Conservation (phyloP, 2,329 filamentous ascomycete genomes). For the Fusarium sororula region DNA sequence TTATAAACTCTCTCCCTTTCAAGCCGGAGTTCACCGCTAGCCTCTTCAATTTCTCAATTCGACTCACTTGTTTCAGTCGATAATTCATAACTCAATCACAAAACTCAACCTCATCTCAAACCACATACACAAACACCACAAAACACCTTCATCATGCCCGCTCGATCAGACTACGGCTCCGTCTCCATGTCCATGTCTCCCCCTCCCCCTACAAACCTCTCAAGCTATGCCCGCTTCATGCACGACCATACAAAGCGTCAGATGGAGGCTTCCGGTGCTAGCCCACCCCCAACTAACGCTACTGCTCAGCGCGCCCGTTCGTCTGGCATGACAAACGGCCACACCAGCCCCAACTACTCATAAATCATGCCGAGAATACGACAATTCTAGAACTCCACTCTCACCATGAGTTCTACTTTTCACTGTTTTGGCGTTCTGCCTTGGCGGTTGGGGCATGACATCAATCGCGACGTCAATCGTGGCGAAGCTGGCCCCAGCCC, state of each 20-base stretch:
- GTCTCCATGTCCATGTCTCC: slow-evolving; percentile 50
- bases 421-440: neutral
- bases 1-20: neutral
- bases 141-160: slow-evolving; percentile 47
- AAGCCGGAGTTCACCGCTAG: neutral
- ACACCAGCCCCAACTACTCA: slow-evolving; percentile 28
- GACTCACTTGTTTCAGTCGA: neutral
- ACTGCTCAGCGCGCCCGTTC: slow-evolving; percentile 20
- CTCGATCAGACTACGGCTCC: slow-evolving; percentile 51
- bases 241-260: slow-evolving; percentile 72
- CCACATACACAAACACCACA: neutral
- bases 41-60: neutral
- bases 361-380: neutral
- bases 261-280: slow-evolving; percentile 63
- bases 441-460: slow-evolving; percentile 15
- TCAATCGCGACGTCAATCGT: slow-evolving; percentile 33
- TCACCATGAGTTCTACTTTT: neutral
- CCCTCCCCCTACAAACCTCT: slow-evolving; percentile 57
- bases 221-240: slow-evolving; percentile 69
- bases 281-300: slow-evolving; percentile 17
- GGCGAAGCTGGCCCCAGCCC: slow-evolving; percentile 24
- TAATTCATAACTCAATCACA: neutral
- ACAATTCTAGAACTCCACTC: neutral
- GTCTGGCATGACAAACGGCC: slow-evolving; percentile 44
- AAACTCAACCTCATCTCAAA: neutral